These are phyloP conservation scores for Mesembryanthemum crystallinum DNA, from an alignment of 148 eudicot species.

Conservation along the genomic window DNA sequence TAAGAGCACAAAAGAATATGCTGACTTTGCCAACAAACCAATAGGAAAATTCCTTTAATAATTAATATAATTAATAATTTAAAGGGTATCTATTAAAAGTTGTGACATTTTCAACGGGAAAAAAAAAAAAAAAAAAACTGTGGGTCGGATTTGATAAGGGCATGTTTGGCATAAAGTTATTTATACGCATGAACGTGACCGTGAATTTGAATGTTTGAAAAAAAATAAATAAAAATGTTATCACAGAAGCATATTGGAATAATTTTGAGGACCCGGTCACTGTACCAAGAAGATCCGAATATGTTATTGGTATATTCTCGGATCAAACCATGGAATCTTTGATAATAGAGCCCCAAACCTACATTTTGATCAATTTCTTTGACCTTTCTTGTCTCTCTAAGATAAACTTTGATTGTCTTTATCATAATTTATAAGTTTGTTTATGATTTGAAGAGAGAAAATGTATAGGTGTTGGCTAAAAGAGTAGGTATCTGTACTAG, in stretches of 20 bases:
- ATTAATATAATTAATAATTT: background rate
- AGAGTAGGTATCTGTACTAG: background rate
- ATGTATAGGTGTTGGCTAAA: background rate
- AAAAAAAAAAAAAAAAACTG: background rate
- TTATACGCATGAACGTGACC: background rate
- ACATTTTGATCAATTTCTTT: background rate
- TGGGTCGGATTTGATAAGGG: background rate
- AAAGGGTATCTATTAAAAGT: slow-evolving; percentile 5
- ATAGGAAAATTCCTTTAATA: background rate
- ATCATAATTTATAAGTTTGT: background rate
- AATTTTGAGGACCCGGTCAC: background rate
- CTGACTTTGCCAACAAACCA: slow-evolving; percentile 14
- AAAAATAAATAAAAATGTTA: background rate
- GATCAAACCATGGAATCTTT: slow-evolving; percentile 13
- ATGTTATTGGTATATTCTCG: slow-evolving; percentile 1
- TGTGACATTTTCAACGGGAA: slow-evolving; percentile 11
- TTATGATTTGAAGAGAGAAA: background rate
- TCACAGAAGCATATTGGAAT: slow-evolving; percentile 4
- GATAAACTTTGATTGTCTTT: background rate
- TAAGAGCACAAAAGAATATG: slow-evolving; percentile 1
- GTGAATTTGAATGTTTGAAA: background rate
- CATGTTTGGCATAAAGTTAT: background rate
- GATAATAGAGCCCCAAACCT: background rate
- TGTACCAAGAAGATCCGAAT: slow-evolving; percentile 2
- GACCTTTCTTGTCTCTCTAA: background rate